Conservation (phyloP, 2,329 filamentous ascomycete genomes). For the Ambrosiella beaveri region DNA sequence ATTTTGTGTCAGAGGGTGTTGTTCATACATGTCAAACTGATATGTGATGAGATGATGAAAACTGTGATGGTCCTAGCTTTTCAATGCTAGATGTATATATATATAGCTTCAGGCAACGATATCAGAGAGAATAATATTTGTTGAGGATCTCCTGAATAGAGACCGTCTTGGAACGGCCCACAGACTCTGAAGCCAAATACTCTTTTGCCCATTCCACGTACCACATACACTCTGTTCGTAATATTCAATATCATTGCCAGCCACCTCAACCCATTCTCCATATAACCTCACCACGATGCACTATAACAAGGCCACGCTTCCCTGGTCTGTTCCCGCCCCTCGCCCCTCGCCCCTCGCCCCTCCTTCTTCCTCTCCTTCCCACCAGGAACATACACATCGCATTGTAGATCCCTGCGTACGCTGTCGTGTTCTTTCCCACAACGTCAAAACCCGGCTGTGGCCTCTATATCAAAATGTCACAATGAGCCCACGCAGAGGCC, state of each 20-base stretch:
- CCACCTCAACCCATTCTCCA: not conserved
- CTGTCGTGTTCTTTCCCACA: slow-evolving; percentile 3
- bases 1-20: too few species aligned
- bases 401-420: not conserved
- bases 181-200: not conserved
- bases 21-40: too few species aligned
- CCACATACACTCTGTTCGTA: not conserved
- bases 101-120: too few species aligned
- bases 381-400: not conserved
- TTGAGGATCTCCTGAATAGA: too few species aligned
- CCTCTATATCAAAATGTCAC: too few species aligned
- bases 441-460: slow-evolving; percentile 18
- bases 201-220: not conserved
- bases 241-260: not conserved
- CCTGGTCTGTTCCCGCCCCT: not conserved
- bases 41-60: too few species aligned
- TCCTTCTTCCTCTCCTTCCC: too few species aligned
- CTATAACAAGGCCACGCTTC: not conserved
- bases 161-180: not conserved
- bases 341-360: too few species aligned
- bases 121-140: too few species aligned
- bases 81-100: too few species aligned
- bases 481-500: too few species aligned
- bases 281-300: not conserved
- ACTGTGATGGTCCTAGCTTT: too few species aligned